Evolutionary conservation across 2,329 filamentous ascomycete species (phyloP), one percentile per base, ranked within the genome.

Genomic region (Reticulascus tulasneorum): DNA sequence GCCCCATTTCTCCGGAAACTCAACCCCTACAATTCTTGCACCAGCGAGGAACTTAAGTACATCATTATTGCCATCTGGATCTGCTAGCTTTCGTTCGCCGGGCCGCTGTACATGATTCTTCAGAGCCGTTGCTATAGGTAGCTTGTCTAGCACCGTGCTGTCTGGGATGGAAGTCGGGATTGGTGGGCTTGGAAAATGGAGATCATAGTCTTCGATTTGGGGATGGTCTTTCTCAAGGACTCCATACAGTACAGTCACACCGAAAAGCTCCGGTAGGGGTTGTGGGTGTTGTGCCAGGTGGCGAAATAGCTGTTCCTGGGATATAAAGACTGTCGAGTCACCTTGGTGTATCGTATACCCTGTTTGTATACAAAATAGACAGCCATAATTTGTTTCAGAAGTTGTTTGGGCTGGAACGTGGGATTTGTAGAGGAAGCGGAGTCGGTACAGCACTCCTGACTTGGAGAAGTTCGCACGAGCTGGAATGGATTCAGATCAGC

Each of bases 361-460:
- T 4, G 50, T 35, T 16, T 61, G 53, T 6, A 55, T 53, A 38
- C 63, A 67, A 42, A 63, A 67, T 2, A 67, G 45, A 33, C 64
- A 66, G 5, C 53, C 63, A 31, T 62, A 67, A 37, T 62, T 66
- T 29, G 56, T 47, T 33, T 54, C 52, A 18, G 60, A 55, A 22
- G 58, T 48, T 12, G 48, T 48, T 6, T 41, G 47, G 10, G 52
- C 54, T n/a, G 50, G 37, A 4, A 68, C 40, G 35, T 69, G 65
- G 11, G 60, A 66, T 35, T 69, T 69, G 49, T 61, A 65, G 9
- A 67, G 53, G 18, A 69, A 55, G 0, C 64, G 58, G 11, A 63
- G 51, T 6, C 64, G 63, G 46, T 63, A 67, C 2, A 53, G 48
- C 5, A 63, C 50, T 4, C 60, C 62, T 6, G 46, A 48, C 16